Evolutionary conservation across 2,329 filamentous ascomycete genomes (phyloP), one percentile per base, ranked within the genome.

Genomic region (Juglanconis oblonga): DNA sequence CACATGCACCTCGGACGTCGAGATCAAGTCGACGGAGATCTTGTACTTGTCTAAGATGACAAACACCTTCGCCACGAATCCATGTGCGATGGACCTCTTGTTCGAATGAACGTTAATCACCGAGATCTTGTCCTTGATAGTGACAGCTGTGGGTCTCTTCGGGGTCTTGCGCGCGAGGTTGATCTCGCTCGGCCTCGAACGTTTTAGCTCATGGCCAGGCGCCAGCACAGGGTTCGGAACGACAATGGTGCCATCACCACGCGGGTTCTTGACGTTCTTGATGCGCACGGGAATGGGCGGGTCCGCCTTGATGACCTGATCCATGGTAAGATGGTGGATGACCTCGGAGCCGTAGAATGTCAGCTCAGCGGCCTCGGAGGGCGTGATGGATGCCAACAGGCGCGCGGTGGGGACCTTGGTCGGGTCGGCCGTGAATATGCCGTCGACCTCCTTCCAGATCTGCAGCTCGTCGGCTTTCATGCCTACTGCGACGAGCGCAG

Each of bases 71-170:
- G 93, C 94, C 69, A 99, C 90, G 77, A 99, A 99, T 48, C 93
- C 94, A 73, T 98, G 95, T 0, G 94, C 96, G 64, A 97, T 90
- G 8, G 94, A 96, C 65, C 94, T 88, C 79, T 96, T 96, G 79
- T 99, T 98, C 57, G 91, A 96, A 81, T 98, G 94, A 50, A 99
- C 92, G 76, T 99, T 99, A 70, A 99, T 91, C 66, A 99, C 92
- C 51, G 94, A 89, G 71, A 99, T 98, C 72, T 92, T 90, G 76
- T 95, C 91, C 79, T 99, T 99, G 79, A 97, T 96, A 11, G 95
- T 99, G 17, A 99, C 94, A 6, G 95, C 91, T 2, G 91, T 95
- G 31, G 91, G 91, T 45, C 90, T 81, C 76, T 89, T 92, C 13
- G 88, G 88, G 58, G 84, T 85, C 68, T 81, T 83, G 10, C 80